Base-by-base conservation (phyloP, 306 rosid genomes). In the Fagus sylvatica region DNA sequence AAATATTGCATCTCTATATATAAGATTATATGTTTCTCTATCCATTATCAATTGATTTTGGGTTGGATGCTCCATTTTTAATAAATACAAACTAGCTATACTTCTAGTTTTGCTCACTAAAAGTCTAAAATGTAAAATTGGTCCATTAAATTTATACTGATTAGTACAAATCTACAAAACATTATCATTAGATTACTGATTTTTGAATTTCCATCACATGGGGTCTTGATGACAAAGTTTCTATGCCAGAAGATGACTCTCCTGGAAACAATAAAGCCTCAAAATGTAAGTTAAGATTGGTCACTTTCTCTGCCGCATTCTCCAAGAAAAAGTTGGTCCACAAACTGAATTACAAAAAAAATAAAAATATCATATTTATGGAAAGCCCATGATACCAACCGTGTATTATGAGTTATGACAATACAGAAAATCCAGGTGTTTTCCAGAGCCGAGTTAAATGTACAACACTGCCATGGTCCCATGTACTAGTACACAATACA, bases 251-350 rank as follows among this genome's bases (percentile, higher is more conserved):
- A 60, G 22, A 60, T 60, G 37, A 79, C 59, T 73, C 79, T 76
- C 80, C 78, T 40, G 76, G 80, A 85, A 76, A 76, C 64, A 77
- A 74, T 59, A 36, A 73, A 32, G 19, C 34, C 74, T 54, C 55
- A 62, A 36, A 66, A 73, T 79, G 83, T 83, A 71, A 85, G 76
- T 80, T 41, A 74, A 83, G 87, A 83, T 70, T 41, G 78, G 84
- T 82, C 82, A 69, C 87, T 82, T 76, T 82, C 86, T 74, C 37
- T 46, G 72, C 60, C 68, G 69, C 80, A 40, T 78, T 75, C 80
- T 77, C 72, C 12, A 22, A 70, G 77, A 46, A 30, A 83, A 81
- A 80, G 62, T 39, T 72, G 78, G 83, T 68, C 85, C 83, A 79
- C 75, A 68, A 40, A 43, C 59, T 2, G 59, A 41, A 28, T 75